Percentiles rank a stretch among this genome's conserved stretches.
phyloP scores from a whole-genome alignment of 73 alveolate genomes.

The Paramecium caudatum region DNA sequence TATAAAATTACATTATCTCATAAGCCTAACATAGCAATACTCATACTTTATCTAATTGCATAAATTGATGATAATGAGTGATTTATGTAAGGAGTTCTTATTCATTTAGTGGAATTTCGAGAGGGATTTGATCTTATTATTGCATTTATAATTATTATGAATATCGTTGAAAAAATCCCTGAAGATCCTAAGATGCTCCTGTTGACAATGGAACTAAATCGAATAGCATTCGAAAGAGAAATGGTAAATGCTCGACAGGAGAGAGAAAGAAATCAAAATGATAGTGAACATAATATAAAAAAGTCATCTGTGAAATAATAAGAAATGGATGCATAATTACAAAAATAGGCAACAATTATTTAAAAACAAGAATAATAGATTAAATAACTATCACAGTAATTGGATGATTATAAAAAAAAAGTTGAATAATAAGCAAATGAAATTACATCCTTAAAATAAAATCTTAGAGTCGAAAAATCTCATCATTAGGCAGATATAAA shows the following conservation, averaged over 20 bases:
- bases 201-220: slow-evolving; percentile 15
- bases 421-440: neutral
- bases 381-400: neutral
- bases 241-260: neutral
- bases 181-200: slow-evolving; percentile 29
- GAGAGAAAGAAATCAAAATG: neutral
- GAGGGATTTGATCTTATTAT: neutral
- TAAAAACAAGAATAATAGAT: slow-evolving; percentile 1
- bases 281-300: too few relatives aligned
- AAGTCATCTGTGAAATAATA: too few relatives aligned
- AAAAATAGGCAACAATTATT: neutral
- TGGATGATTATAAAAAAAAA: neutral
- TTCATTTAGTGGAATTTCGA: neutral
- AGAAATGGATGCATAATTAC: too few relatives aligned
- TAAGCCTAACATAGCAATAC: neutral
- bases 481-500: too few relatives aligned
- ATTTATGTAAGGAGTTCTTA: slow-evolving; percentile 1
- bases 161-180: neutral
- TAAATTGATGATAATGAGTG: neutral
- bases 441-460: too few relatives aligned
- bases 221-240: slow-evolving; percentile 24
- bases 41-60: slow-evolving; percentile 15
- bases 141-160: slow-evolving; percentile 18
- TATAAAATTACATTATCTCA: neutral
- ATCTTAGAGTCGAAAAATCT: too few relatives aligned